Conservation (phyloP, 768 basidiomycete species). For the Tulasnella sp. region DNA sequence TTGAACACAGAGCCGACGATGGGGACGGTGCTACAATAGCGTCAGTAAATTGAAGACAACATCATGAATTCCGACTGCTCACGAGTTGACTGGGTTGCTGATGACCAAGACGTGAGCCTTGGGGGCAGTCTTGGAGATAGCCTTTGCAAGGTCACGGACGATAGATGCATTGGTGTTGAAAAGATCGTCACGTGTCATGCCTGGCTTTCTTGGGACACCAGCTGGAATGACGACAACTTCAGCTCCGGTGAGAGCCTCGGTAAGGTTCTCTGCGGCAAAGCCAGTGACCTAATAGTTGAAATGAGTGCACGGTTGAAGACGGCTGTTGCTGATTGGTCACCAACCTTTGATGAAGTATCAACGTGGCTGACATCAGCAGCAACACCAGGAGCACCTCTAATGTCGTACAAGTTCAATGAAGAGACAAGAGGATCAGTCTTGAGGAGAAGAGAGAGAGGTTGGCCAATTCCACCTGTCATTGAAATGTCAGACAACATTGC, state of each 20-base stretch:
- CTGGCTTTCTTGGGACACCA: constrained; percentile 95
- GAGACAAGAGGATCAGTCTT: constrained; percentile 86
- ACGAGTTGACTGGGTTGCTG: constrained; percentile 66
- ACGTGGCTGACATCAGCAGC: constrained; percentile 96
- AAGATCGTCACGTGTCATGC: constrained; percentile 91
- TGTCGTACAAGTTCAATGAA: constrained; percentile 81
- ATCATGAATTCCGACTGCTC: constrained; percentile 28
- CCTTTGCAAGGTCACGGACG: constrained; percentile 86
- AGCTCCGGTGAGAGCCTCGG: constrained; percentile 76
- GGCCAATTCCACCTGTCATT: constrained; percentile 69
- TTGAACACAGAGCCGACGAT: constrained; percentile 87
- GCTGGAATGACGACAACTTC: constrained; percentile 96
- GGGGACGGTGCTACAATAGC: constrained; percentile 58
- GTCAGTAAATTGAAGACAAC: constrained; percentile 26
- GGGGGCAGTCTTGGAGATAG: constrained; percentile 74
- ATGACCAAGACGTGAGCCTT: constrained; percentile 92
- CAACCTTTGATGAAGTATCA: constrained; percentile 68
- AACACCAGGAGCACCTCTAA: constrained; percentile 91
- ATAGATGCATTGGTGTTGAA: constrained; percentile 98
- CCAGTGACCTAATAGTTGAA: constrained; percentile 46
- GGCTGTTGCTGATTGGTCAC: no score
- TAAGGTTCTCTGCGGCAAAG: constrained; percentile 74
- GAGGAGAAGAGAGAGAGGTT: constrained; percentile 86
- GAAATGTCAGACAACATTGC: background rate
- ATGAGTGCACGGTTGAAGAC: background rate